Conservation (phyloP, 1,139 yeast species). For the Yamadazyma friedrichii region DNA sequence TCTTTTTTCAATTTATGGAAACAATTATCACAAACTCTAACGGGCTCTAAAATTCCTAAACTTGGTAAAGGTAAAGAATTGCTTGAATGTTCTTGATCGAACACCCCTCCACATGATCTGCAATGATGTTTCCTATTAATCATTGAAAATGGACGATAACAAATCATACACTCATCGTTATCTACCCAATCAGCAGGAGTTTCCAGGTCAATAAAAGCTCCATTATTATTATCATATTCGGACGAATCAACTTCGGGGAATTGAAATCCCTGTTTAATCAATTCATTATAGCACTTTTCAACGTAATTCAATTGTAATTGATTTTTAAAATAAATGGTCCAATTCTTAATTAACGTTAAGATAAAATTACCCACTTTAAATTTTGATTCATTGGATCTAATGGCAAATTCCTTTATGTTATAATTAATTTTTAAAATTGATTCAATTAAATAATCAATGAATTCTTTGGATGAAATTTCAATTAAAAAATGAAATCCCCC, state of each 20-base stretch:
- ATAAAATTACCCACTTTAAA: conserved; percentile 58
- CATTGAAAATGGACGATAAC: conserved; percentile 77
- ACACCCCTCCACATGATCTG: conserved; percentile 95
- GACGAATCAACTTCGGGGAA: conserved; percentile 59
- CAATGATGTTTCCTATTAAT: conserved; percentile 94
- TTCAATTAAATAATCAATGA: conserved; percentile 68
- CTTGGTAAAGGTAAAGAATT: conserved; percentile 71
- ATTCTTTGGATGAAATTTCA: conserved; percentile 83
- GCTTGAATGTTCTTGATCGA: conserved; percentile 78
- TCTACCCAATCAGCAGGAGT: conserved; percentile 99
- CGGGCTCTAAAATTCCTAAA: conserved; percentile 84
- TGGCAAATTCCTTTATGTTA: conserved; percentile 27
- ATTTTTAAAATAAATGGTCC: conserved; percentile 73
- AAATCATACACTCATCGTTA: conserved; percentile 92
- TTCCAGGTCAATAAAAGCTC: conserved; percentile 71
- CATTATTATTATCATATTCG: conserved; percentile 34
- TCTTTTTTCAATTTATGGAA: conserved; percentile 46
- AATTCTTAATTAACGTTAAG: conserved; percentile 66
- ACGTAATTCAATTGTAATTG: conserved; percentile 70
- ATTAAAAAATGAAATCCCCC: conserved; percentile 84
- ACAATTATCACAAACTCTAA: conserved; percentile 93
- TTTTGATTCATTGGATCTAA: conserved; percentile 40
- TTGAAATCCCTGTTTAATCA: conserved; percentile 61
- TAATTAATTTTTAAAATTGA: conserved; percentile 39
- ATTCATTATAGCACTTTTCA: conserved; percentile 56